A percentile compares a stretch with the other conserved stretches of the same genome.
Evolutionary conservation across 768 basidiomycete genomes (phyloP).

Genomic region (Amanita jacksonii): DNA sequence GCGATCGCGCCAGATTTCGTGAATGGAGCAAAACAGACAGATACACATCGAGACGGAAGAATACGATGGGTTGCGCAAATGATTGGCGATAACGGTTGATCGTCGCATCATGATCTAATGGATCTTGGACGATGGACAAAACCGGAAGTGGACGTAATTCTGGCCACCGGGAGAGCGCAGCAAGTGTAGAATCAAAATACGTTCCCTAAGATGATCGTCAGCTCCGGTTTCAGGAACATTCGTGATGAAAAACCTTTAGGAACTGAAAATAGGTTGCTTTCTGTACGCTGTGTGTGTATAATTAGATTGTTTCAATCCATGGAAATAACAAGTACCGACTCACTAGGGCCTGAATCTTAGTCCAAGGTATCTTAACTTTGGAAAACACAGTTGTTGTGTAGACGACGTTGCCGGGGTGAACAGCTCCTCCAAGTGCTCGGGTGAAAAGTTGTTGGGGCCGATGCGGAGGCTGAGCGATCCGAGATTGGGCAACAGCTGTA

Average conservation of each 20-base stretch:
- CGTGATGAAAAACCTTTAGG: too few relatives aligned
- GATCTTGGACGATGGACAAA: constrained; percentile 62
- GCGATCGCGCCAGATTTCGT: constrained; percentile 35
- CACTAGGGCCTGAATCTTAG: constrained; percentile 82
- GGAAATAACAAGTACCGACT: constrained; percentile 19
- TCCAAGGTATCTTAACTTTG: constrained; percentile 38
- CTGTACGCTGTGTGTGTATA: constrained; percentile 38
- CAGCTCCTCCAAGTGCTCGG: constrained; percentile 74
- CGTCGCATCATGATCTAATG: constrained; percentile 31
- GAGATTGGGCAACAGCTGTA: constrained; percentile 46
- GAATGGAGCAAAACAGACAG: constrained; percentile 35
- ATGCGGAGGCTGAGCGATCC: constrained; percentile 50
- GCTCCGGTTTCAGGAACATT: too few relatives aligned
- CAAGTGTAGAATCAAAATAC: constrained; percentile 72
- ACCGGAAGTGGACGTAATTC: constrained; percentile 23
- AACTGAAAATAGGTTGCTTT: constrained; percentile 77
- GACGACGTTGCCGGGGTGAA: constrained; percentile 16
- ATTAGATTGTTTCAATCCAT: not conserved
- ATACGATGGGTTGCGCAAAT: constrained; percentile 85
- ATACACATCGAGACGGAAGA: constrained; percentile 57
- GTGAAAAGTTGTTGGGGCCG: constrained; percentile 67
- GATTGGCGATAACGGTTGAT: constrained; percentile 17
- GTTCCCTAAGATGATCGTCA: too few relatives aligned
- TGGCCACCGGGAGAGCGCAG: constrained; percentile 59
- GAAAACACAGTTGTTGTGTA: not conserved